Base-by-base conservation (phyloP, 2,329 filamentous ascomycete genomes). In the Verticillium nonalfalfae region DNA sequence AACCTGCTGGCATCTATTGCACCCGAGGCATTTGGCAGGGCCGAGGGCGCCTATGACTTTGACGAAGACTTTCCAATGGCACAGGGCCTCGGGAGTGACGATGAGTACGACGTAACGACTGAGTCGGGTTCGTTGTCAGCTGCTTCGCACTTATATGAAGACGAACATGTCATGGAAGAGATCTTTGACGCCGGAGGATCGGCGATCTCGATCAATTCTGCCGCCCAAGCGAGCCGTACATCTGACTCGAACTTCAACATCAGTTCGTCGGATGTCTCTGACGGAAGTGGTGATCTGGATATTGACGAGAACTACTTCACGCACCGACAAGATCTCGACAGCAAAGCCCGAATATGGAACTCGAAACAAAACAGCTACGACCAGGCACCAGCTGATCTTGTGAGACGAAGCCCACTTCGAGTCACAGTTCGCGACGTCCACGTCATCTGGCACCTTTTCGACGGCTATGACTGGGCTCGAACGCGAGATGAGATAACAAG, bases 391-490 rank as follows among this genome's bases (percentile, higher is more conserved):
- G 80, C 85, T 58, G 73, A 78, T 10, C 86, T 88, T 64, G 78
- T 88, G 9, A 80, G 81, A 45, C 81, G 81, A 59, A 91, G 89
- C 64, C 91, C 94, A 6, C 76, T 99, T 14, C 88, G 87, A 65
- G 81, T 97, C 2, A 86, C 87, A 5, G 83, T 98, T 15, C 88
- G 91, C 33, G 92, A 97, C 70, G 88, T 97, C 6, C 92, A 98
- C 71, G 79, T 97, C 59, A 97, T 98, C 63, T 99, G 95, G 95
- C 96, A 99, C 70, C 79, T 99, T 1, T 97, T 95, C 73, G 95
- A 99, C 77, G 95, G 95, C 1, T 99, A 97, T 72, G 96, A 99
- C 74, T 99, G 96, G 96, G 85, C 88, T 67, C 84, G 86, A 54
- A 99, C 96, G 0, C 85, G 94, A 54, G 90, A 95, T 64, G 86